These are phyloP conservation scores for Suillus bovinus DNA, from an alignment of 768 basidiomycete genomes.

Conservation along the genomic window DNA sequence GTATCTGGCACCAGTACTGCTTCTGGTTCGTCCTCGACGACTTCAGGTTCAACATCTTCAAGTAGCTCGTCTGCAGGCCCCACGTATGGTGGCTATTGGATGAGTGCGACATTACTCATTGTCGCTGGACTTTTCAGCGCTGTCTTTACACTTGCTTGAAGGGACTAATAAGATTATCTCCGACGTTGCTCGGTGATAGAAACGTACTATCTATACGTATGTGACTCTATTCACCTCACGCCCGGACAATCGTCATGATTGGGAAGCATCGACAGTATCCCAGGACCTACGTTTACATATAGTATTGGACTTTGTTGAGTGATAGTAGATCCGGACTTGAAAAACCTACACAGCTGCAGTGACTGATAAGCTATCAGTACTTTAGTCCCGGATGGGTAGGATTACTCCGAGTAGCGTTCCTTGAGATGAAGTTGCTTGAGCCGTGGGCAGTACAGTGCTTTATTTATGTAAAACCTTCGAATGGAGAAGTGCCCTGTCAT, in stretches of 20 bases:
- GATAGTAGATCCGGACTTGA: neutral
- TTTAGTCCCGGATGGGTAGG: neutral
- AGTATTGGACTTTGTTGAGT: neutral
- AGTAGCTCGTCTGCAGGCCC: slow-evolving; percentile 12
- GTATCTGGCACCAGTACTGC: slow-evolving; percentile 19
- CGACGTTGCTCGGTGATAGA: neutral
- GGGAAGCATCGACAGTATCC: neutral
- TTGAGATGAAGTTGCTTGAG: neutral
- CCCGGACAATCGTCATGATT: neutral
- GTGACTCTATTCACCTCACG: neutral
- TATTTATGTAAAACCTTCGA: neutral
- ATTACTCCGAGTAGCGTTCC: neutral
- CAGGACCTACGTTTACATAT: neutral
- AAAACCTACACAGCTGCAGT: neutral
- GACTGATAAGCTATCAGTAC: neutral
- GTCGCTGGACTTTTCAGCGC: slow-evolving; percentile 9
- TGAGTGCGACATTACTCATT: slow-evolving; percentile 14
- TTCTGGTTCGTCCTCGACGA: slow-evolving; percentile 18
- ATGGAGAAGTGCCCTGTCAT: neutral
- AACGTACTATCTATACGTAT: neutral
- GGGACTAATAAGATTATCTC: neutral
- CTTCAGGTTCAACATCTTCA: slow-evolving; percentile 7
- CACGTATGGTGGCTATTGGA: slow-evolving; percentile 5
- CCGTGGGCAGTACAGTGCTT: neutral
- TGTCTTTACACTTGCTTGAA: slow-evolving; percentile 1